Percentiles rank a stretch among this genome's conserved stretches.
Conservation (phyloP, 169 alveolate species). For the Ichthyophthirius multifiliis region DNA sequence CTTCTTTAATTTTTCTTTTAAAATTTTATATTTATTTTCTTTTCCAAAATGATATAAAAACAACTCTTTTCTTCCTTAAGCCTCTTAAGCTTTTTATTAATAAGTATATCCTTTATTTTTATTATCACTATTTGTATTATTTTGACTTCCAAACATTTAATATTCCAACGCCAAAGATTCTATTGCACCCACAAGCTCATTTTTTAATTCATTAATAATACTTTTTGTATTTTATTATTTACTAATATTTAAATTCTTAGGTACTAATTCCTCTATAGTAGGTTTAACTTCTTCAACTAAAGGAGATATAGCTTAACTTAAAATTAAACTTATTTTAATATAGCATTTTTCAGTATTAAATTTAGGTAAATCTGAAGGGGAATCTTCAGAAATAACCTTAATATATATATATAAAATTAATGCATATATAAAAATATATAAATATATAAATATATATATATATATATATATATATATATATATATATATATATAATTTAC, state of each 20-base stretch:
- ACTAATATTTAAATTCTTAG: slow-evolving; percentile 23
- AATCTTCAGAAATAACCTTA: too few species aligned
- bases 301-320: slow-evolving; percentile 22
- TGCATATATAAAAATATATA: too few species aligned
- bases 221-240: slow-evolving; percentile 6
- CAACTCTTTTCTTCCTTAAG: slow-evolving; percentile 25
- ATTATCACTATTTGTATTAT: not conserved
- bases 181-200: slow-evolving; percentile 14
- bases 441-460: too few species aligned
- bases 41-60: slow-evolving; percentile 30
- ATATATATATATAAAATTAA: too few species aligned
- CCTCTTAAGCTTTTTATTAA: slow-evolving; percentile 14
- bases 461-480: too few species aligned
- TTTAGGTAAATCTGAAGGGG: slow-evolving; percentile 27
- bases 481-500: too few species aligned
- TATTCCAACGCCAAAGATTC: slow-evolving; percentile 46
- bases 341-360: slow-evolving; percentile 25
- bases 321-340: not conserved
- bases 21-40: slow-evolving; percentile 34
- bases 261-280: slow-evolving; percentile 20
- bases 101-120: slow-evolving; percentile 5
- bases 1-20: slow-evolving; percentile 38
- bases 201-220: slow-evolving; percentile 32
- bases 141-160: slow-evolving; percentile 16
- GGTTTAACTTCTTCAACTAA: slow-evolving; percentile 10